Conservation (phyloP, 768 basidiomycete genomes). For the Xerocomus potaroensis region DNA sequence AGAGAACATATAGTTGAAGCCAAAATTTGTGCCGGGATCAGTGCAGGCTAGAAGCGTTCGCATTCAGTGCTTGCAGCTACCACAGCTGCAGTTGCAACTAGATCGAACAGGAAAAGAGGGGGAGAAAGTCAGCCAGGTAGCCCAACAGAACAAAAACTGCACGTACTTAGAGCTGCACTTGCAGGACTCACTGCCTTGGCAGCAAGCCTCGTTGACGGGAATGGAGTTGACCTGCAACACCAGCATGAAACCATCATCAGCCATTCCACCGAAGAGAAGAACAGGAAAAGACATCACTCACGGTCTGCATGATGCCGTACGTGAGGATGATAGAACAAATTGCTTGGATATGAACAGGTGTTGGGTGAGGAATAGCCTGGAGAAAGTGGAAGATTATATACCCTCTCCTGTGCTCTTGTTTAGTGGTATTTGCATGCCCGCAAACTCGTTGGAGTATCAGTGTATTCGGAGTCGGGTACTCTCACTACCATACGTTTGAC, state of each 20-base stretch:
- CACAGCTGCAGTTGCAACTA: background rate
- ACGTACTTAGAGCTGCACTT: background rate
- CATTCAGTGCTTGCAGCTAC: background rate
- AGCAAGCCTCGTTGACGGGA: slow-evolving; percentile 5
- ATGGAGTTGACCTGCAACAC: slow-evolving; percentile 1
- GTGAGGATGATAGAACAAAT: background rate
- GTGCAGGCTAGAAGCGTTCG: background rate
- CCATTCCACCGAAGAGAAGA: background rate
- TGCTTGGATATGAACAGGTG: background rate
- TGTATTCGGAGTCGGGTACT: background rate
- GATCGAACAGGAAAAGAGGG: background rate
- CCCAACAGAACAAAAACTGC: background rate
- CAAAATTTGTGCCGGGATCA: background rate
- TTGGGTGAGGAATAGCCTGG: background rate
- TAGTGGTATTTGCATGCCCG: too few species aligned
- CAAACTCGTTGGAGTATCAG: background rate
- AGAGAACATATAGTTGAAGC: background rate
- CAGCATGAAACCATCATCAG: background rate
- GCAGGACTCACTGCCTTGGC: background rate
- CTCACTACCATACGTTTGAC: background rate
- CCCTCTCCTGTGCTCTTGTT: background rate
- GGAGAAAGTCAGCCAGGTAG: too few species aligned
- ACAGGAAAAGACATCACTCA: background rate
- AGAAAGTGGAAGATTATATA: background rate
- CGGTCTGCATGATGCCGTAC: slow-evolving; percentile 14